These are phyloP conservation scores for Phragmites australis DNA, from an alignment of 176 grass and related monocot genomes.

Conservation along the genomic window DNA sequence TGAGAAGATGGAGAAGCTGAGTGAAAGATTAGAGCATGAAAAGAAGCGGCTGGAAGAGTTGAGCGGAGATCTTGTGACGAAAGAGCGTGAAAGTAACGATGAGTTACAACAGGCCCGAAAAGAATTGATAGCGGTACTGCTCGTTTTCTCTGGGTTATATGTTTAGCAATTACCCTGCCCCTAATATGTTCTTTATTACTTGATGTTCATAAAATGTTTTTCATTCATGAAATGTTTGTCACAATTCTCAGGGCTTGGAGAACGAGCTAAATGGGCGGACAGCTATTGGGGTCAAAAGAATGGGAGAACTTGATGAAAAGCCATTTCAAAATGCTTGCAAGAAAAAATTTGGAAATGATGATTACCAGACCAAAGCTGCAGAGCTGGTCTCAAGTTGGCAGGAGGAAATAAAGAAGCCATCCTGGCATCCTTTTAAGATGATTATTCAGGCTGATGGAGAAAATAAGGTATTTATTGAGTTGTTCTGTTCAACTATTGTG, in stretches of 20 bases:
- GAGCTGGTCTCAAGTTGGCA: constrained; percentile 68
- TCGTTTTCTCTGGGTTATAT: background rate
- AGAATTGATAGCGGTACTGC: constrained; percentile 68
- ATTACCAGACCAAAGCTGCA: constrained; percentile 48
- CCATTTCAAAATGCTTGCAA: constrained; percentile 71
- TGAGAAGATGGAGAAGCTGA: constrained; percentile 76
- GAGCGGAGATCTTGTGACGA: constrained; percentile 66
- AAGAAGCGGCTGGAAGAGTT: constrained; percentile 60
- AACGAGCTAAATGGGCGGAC: constrained; percentile 55
- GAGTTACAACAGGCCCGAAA: constrained; percentile 79
- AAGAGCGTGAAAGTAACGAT: constrained; percentile 83
- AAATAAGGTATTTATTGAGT: constrained; percentile 49
- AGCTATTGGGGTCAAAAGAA: constrained; percentile 83
- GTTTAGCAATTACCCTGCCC: constrained; percentile 23
- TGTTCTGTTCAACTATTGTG: background rate
- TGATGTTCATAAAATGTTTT: constrained; percentile 24
- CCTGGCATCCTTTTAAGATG: constrained; percentile 92
- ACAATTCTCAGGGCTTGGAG: constrained; percentile 66
- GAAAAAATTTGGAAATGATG: constrained; percentile 48
- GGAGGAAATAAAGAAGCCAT: constrained; percentile 90
- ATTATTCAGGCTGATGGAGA: constrained; percentile 46
- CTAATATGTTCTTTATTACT: background rate
- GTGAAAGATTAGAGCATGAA: constrained; percentile 65
- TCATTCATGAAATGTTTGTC: constrained; percentile 18
- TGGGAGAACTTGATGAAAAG: constrained; percentile 81